A percentile compares a stretch with the other conserved stretches of the same genome.
Conservation (phyloP, 352 stramenopile species). For the Phytophthora brassicae region DNA sequence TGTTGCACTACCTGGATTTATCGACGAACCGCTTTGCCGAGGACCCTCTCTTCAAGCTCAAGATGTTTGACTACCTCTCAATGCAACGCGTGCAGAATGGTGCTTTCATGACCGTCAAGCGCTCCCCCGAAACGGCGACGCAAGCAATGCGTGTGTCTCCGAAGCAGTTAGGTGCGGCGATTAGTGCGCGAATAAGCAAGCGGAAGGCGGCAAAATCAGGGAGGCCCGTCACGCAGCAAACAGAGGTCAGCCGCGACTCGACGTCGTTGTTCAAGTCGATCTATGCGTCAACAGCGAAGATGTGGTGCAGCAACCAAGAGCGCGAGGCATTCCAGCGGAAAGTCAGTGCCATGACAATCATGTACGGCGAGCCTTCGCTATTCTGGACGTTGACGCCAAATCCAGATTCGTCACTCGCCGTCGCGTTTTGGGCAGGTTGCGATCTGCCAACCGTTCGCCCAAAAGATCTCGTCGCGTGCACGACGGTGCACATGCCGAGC, state of each 20-base stretch:
- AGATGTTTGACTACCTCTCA: constrained; percentile 29
- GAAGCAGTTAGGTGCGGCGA: constrained; percentile 3
- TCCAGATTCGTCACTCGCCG: constrained; percentile 22
- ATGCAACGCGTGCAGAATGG: constrained; percentile 16
- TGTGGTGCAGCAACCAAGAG: constrained; percentile 35
- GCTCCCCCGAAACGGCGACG: constrained; percentile 12
- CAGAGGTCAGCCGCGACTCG: neutral
- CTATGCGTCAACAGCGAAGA: constrained; percentile 18
- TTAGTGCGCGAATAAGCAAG: neutral
- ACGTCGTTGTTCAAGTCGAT: constrained; percentile 8
- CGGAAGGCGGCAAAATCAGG: neutral
- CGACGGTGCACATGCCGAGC: neutral
- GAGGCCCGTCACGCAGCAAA: neutral
- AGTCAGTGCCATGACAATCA: constrained; percentile 19
- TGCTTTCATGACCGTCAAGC: constrained; percentile 22
- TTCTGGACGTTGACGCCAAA: constrained; percentile 42
- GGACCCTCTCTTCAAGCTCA: constrained; percentile 32
- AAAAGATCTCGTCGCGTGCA: neutral
- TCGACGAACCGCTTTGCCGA: constrained; percentile 20
- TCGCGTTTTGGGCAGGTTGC: constrained; percentile 23
- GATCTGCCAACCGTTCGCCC: constrained; percentile 14
- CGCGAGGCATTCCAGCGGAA: constrained; percentile 16
- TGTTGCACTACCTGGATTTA: constrained; percentile 32
- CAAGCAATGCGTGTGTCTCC: constrained; percentile 12
- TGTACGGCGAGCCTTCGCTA: constrained; percentile 19